Base-by-base conservation (phyloP, 768 basidiomycete species). In the Calocera cornea region DNA sequence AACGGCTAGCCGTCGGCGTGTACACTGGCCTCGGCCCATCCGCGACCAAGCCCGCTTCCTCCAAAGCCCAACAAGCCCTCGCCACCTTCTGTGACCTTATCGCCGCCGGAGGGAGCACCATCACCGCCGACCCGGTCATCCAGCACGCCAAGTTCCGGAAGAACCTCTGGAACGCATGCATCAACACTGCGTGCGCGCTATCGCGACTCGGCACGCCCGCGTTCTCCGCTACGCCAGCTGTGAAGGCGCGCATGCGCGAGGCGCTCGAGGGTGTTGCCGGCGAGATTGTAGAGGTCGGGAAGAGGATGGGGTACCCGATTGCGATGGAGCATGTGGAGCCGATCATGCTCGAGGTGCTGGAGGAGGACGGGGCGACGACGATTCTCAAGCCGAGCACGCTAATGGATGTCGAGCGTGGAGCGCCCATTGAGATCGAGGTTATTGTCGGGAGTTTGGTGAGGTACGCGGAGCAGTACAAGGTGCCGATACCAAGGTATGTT, bases 131-230 rank as follows among this genome's bases (percentile, higher is more conserved):
- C 47, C 22, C 65, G 16, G 64, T 68, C 41, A 70, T 68, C 63
- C 67, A 70, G 65, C 41, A 64, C 11, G 36, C 65, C 33, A 44
- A 67, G 22, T 70, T 70, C 67, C 49, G 64, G 19, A 70, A 70
- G 54, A 64, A 60, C 27, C 44, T 54, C 2, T 66, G 65, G 68
- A 60, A 60, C 54, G 54, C 54, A 10, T 60, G 54, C 31, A 33
- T 60, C 54, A 22, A 12, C 54, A 60, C 54, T 7, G 27, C 31
- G 16, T 60, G 54, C 54, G 54, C 22, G 7, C 54, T 60, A 5
- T 60, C 54, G 14, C 54, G 54, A 8, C 54, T 60, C 8, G 14
- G 14, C 5, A 60, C 54, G 10, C 54, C 54, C 10, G 54, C 54
- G 16, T 60, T 60, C 31, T 29, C 14, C 54, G 24, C 54, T 22